These are phyloP conservation scores for Thuidium tamariscinum DNA, from an alignment of 225 moss, liverwort and hornwort species.

Conservation along the genomic window DNA sequence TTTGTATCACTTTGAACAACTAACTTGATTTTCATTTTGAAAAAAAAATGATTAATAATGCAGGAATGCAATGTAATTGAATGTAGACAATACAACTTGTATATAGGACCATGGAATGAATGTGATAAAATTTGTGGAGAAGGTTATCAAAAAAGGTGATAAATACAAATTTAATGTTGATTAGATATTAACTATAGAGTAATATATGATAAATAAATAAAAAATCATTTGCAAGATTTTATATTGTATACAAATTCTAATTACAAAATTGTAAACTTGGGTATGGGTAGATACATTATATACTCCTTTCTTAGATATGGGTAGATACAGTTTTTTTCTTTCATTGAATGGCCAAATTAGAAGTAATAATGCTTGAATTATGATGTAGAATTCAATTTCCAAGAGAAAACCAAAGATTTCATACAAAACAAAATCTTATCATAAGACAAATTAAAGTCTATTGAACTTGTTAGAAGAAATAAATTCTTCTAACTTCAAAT, in stretches of 20 bases:
- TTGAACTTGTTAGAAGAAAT: rapidly evolving
- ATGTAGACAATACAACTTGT: constrained; percentile 39
- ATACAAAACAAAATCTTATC: too few species aligned
- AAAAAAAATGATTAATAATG: not conserved
- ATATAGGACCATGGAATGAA: constrained; percentile 63
- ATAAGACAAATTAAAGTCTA: rapidly evolving
- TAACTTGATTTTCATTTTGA: not conserved
- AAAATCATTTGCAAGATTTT: too few species aligned
- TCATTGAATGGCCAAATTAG: too few species aligned
- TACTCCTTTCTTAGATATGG: too few species aligned
- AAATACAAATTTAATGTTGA: not conserved
- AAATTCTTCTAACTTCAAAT: not conserved
- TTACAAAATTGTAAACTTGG: too few species aligned
- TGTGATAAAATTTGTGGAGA: constrained; percentile 63
- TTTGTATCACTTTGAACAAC: not conserved
- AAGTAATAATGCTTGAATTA: too few species aligned
- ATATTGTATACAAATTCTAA: too few species aligned
- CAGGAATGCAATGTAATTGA: constrained; percentile 68
- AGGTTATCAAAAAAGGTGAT: constrained; percentile 56
- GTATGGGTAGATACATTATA: too few species aligned
- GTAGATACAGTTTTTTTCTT: too few species aligned
- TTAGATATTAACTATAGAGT: not conserved
- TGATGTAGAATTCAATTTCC: not conserved
- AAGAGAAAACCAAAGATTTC: too few species aligned
- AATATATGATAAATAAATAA: not conserved